Conservation (phyloP, 495 filamentous ascomycete genomes). For the Daldinia bambusicola region DNA sequence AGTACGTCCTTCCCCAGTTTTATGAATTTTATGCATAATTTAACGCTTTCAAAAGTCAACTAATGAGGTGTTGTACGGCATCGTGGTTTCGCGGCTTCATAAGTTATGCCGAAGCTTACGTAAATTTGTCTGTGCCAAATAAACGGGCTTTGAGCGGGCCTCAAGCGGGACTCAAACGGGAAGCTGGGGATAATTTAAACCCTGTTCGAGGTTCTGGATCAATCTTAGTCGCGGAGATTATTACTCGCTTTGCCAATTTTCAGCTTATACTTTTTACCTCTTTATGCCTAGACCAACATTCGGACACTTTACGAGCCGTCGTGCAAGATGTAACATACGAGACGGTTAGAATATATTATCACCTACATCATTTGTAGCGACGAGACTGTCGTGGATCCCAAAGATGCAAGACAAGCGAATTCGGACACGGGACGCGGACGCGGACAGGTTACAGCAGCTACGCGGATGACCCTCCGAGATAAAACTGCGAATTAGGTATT, state of each 20-base stretch:
- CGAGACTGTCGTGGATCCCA: background rate
- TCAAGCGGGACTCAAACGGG: constrained; percentile 20
- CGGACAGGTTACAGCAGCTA: background rate
- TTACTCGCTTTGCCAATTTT: constrained; percentile 9
- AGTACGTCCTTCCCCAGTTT: too few relatives aligned
- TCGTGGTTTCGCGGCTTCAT: background rate
- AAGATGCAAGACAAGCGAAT: background rate
- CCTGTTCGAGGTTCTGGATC: constrained; percentile 5
- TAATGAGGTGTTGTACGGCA: background rate
- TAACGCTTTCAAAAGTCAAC: background rate
- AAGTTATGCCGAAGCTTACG: constrained; percentile 5
- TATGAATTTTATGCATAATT: background rate
- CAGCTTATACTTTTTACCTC: constrained; percentile 1
- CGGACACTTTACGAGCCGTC: constrained; percentile 1
- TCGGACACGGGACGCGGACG: background rate
- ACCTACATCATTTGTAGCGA: background rate
- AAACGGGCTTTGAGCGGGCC: constrained; percentile 1
- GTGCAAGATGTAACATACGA: background rate
- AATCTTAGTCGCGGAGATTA: constrained; percentile 23
- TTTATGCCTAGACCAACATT: background rate
- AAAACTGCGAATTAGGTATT: background rate
- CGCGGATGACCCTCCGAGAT: background rate
- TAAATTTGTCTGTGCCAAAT: background rate
- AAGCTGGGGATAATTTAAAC: constrained; percentile 12
- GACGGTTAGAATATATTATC: too few relatives aligned